Evolutionary conservation across 495 filamentous ascomycete genomes (phyloP).

Genomic region (Ascodesmis nigricans): DNA sequence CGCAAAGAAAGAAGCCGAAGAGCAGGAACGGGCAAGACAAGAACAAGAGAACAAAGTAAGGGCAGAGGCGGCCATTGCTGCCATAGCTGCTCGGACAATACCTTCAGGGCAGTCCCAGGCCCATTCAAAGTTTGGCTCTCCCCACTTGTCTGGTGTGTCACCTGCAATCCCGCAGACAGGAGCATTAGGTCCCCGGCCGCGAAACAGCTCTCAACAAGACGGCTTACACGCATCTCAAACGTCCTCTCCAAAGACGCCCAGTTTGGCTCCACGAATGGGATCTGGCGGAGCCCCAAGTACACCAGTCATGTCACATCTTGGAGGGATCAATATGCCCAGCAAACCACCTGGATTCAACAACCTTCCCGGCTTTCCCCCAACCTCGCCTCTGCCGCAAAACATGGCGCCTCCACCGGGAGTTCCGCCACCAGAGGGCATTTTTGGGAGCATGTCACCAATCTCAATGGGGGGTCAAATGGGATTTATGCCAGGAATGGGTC

Average conservation of each 20-base stretch:
- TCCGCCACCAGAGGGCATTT: slow-evolving; percentile 22
- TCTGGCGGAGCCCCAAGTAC: slow-evolving; percentile 45
- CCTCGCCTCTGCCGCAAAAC: slow-evolving; percentile 23
- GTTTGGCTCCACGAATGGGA: slow-evolving; percentile 31
- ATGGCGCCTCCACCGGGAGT: slow-evolving; percentile 24
- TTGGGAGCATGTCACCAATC: slow-evolving; percentile 24
- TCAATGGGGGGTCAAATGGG: too few species aligned
- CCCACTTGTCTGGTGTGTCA: slow-evolving; percentile 53
- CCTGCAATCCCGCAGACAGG: slow-evolving; percentile 72
- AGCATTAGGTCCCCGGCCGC: slow-evolving; percentile 40
- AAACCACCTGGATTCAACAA: slow-evolving; percentile 25
- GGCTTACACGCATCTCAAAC: slow-evolving; percentile 53
- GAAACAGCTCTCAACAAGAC: slow-evolving; percentile 64
- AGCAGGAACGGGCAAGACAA: slow-evolving; percentile 43
- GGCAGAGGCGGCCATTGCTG: slow-evolving; percentile 27
- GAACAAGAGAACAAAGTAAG: slow-evolving; percentile 34
- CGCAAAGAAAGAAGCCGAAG: slow-evolving; percentile 40
- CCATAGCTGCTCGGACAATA: slow-evolving; percentile 13
- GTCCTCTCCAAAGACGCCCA: slow-evolving; percentile 43
- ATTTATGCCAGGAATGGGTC: slow-evolving; percentile 37
- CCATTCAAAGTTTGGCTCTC: slow-evolving; percentile 37
- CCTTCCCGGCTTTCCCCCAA: slow-evolving; percentile 18
- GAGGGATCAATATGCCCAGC: slow-evolving; percentile 29
- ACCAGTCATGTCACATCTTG: slow-evolving; percentile 32
- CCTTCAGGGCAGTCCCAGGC: slow-evolving; percentile 5